A percentile compares a stretch with the other conserved stretches of the same genome.
phyloP scores from a whole-genome alignment of 352 stramenopile genomes.

The Peronospora belbahrii region DNA sequence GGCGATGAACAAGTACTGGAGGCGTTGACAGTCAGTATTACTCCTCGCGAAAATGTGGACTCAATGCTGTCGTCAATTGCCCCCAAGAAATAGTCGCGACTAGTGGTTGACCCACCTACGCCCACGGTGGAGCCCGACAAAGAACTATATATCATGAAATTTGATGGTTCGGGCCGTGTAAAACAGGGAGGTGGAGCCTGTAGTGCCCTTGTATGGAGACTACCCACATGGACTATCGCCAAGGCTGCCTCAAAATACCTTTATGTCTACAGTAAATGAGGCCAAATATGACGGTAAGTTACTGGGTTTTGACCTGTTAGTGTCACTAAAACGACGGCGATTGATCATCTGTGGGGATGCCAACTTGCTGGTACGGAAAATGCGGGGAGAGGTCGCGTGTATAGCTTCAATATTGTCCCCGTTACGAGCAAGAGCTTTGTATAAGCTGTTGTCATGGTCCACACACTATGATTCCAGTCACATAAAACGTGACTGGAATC shows the following conservation, averaged over 20 bases:
- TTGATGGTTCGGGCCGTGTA: no score
- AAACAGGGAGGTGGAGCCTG: not conserved
- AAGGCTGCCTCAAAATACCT: not conserved
- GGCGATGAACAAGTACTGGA: slow-evolving; percentile 6
- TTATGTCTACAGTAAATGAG: slow-evolving; percentile 12
- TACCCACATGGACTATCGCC: slow-evolving; percentile 4
- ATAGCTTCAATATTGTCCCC: not conserved
- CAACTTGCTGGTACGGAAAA: not conserved
- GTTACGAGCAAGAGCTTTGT: not conserved
- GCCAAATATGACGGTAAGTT: slow-evolving; percentile 10
- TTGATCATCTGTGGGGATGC: slow-evolving; percentile 2
- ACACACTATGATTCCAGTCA: no score
- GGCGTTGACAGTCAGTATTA: slow-evolving; percentile 1
- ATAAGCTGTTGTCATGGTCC: not conserved
- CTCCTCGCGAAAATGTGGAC: not conserved
- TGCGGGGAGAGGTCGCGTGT: slow-evolving; percentile 2
- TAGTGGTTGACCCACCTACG: no score
- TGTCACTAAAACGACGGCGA: not conserved
- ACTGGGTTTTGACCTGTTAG: not conserved
- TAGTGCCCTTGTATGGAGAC: slow-evolving; percentile 9
- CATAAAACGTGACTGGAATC: no score
- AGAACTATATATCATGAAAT: no score
- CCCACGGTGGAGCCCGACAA: no score
- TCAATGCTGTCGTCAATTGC: not conserved
- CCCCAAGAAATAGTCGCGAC: no score